Percentiles rank a stretch among this genome's conserved stretches.
These are phyloP conservation scores for Ephemerocybe angulata DNA, from an alignment of 768 basidiomycete genomes.

Conservation along the genomic window DNA sequence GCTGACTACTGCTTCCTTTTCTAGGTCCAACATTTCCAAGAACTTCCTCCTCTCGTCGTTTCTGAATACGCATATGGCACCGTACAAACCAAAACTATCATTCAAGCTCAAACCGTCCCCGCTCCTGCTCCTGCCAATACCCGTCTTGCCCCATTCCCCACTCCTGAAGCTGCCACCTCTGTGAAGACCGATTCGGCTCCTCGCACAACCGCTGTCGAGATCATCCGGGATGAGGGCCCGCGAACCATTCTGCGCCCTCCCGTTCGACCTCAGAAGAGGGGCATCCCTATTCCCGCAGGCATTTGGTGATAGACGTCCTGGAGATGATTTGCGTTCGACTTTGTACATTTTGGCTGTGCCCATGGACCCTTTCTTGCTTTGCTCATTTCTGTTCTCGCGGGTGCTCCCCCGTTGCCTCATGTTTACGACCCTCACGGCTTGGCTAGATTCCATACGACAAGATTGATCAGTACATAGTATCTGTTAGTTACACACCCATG, in stretches of 20 bases:
- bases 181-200: constrained; percentile 60
- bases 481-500: neutral
- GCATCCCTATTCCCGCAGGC: neutral
- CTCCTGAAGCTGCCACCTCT: constrained; percentile 60
- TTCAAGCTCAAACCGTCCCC: constrained; percentile 63
- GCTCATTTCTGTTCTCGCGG: neutral
- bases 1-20: constrained; percentile 32
- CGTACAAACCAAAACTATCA: constrained; percentile 62
- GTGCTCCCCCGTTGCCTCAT: neutral
- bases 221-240: constrained; percentile 20
- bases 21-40: constrained; percentile 44
- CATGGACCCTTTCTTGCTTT: neutral
- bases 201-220: constrained; percentile 69
- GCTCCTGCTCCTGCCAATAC: constrained; percentile 78
- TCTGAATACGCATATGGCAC: constrained; percentile 47
- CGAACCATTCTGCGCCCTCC: neutral
- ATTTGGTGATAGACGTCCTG: neutral
- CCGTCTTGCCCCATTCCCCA: constrained; percentile 68
- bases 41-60: constrained; percentile 45
- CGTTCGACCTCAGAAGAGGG: neutral
- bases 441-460: neutral
- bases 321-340: neutral
- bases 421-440: neutral
- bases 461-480: constrained; percentile 3
- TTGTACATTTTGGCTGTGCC: neutral